A percentile compares a stretch with the other conserved stretches of the same genome.
These are phyloP conservation scores for Fusarium verrucosum DNA, from an alignment of 2,329 filamentous ascomycete species.

Conservation along the genomic window DNA sequence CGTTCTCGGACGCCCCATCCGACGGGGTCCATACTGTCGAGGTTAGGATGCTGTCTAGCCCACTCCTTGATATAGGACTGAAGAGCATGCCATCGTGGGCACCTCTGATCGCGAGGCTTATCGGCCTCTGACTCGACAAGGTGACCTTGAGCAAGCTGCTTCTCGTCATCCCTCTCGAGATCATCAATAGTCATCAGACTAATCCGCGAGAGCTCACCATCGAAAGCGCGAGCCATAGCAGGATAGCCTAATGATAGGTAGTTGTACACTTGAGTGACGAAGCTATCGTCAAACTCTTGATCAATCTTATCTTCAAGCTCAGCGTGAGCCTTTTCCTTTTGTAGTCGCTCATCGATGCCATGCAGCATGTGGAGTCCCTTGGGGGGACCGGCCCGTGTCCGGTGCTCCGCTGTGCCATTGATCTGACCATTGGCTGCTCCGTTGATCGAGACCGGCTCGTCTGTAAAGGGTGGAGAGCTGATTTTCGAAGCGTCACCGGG, in stretches of 20 bases:
- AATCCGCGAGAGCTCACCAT: slow-evolving; percentile 86
- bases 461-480: slow-evolving; percentile 50
- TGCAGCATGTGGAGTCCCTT: slow-evolving; percentile 61
- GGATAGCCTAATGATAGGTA: slow-evolving; percentile 95
- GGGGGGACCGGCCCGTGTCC: slow-evolving; percentile 46
- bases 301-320: slow-evolving; percentile 64
- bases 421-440: slow-evolving; percentile 32
- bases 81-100: slow-evolving; percentile 82
- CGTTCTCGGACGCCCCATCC: slow-evolving; percentile 75
- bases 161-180: slow-evolving; percentile 75
- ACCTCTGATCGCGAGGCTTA: slow-evolving; percentile 61
- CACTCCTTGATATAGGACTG: slow-evolving; percentile 87
- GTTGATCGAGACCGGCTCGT: slow-evolving; percentile 51
- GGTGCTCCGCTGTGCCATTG: slow-evolving; percentile 39
- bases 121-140: slow-evolving; percentile 66
- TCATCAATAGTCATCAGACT: slow-evolving; percentile 74
- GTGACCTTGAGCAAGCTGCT: slow-evolving; percentile 73
- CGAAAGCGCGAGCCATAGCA: slow-evolving; percentile 81
- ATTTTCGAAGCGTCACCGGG: slow-evolving; percentile 55
- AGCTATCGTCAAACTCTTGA: slow-evolving; percentile 80
- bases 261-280: slow-evolving; percentile 96
- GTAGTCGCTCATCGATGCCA: slow-evolving; percentile 61
- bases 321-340: slow-evolving; percentile 59
- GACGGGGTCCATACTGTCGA: slow-evolving; percentile 67
- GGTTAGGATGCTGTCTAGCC: slow-evolving; percentile 84